A percentile compares a stretch with the other conserved stretches of the same genome.
Evolutionary conservation across 23 red algal species (phyloP).

Genomic region (Gracilaria domingensis): DNA sequence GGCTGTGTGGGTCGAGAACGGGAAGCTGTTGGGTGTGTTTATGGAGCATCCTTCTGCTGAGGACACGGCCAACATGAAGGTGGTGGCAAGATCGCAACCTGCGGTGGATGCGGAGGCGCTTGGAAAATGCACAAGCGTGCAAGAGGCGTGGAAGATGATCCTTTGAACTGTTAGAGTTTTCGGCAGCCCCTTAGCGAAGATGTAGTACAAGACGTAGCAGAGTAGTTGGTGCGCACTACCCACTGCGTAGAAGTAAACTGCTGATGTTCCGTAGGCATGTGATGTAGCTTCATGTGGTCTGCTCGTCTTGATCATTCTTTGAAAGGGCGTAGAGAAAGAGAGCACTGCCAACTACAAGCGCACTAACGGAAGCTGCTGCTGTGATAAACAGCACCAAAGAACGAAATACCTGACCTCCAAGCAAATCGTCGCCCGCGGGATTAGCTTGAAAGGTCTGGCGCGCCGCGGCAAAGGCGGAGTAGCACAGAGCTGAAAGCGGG

Average conservation of each 20-base stretch:
- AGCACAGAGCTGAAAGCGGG: conserved; percentile 36
- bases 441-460: conserved; percentile 51
- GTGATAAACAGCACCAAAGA: conserved; percentile 48
- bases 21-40: conserved; percentile 80
- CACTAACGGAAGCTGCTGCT: conserved; percentile 20
- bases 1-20: conserved; percentile 87
- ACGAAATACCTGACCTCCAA: conserved; percentile 40
- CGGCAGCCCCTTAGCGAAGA: neutral
- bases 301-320: neutral
- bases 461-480: conserved; percentile 54
- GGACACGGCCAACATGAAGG: conserved; percentile 82
- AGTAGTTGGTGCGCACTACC: neutral
- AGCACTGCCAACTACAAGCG: conserved; percentile 49
- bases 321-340: conserved; percentile 60
- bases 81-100: conserved; percentile 75
- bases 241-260: neutral
- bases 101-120: conserved; percentile 73
- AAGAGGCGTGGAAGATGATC: conserved; percentile 50
- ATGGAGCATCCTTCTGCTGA: conserved; percentile 81
- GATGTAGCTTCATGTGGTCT: neutral
- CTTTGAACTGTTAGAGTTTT: neutral
- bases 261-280: neutral
- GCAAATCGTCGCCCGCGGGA: conserved; percentile 46
- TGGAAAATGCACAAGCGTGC: conserved; percentile 28
- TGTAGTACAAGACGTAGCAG: neutral